Evolutionary conservation across 2,329 filamentous ascomycete species (phyloP).

Genomic region (Aciculosporium take): DNA sequence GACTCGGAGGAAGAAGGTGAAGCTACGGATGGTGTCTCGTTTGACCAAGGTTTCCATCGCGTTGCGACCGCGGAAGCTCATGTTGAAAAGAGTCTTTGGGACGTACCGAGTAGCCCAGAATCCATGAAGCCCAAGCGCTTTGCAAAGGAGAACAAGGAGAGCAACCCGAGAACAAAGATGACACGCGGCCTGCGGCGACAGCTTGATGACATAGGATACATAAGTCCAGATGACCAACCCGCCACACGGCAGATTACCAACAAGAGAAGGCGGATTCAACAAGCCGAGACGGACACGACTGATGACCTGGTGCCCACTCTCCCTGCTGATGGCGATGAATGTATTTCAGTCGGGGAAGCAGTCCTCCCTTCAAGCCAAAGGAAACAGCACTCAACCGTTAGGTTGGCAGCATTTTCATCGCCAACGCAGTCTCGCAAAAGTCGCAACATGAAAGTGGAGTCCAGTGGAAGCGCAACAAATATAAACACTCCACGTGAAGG

Average conservation of each 20-base stretch:
- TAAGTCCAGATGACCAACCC: conserved; percentile 7
- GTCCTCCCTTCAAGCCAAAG: conserved; percentile 24
- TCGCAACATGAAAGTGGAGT: conserved; percentile 9
- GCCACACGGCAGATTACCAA: background rate
- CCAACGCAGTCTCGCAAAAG: conserved; percentile 3
- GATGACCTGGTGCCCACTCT: conserved; percentile 6
- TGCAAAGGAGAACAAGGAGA: background rate
- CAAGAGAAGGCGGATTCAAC: background rate
- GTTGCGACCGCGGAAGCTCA: background rate
- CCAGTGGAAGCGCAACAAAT: conserved; percentile 22
- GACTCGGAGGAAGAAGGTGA: conserved; percentile 1
- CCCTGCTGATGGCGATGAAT: conserved; percentile 14
- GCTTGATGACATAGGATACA: conserved; percentile 9
- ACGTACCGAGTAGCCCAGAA: conserved; percentile 30
- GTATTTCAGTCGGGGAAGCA: conserved; percentile 21
- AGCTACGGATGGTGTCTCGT: conserved; percentile 1
- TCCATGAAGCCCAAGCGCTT: conserved; percentile 2
- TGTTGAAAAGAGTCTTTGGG: conserved; percentile 23
- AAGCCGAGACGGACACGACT: conserved; percentile 3
- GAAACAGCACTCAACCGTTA: conserved; percentile 19
- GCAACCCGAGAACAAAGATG: conserved; percentile 7
- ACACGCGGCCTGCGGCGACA: conserved; percentile 9
- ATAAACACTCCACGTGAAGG: conserved; percentile 18
- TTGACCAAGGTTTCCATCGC: conserved; percentile 7
- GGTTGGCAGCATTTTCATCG: conserved; percentile 9